Conservation (phyloP, 306 rosid genomes). For the Dalbergia oliveri region DNA sequence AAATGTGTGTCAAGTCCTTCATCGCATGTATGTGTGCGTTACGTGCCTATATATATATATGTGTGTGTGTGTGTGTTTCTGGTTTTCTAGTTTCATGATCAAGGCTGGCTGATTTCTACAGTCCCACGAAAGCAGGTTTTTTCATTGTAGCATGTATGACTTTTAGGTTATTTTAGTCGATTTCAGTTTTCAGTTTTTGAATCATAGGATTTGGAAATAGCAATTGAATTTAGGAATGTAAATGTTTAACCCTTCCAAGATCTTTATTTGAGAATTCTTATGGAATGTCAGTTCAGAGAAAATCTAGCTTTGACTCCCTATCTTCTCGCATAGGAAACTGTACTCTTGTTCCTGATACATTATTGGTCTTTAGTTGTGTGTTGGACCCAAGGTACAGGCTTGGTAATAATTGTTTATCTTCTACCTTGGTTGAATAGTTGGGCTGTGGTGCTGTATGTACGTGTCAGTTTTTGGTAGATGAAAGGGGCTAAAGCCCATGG, state of each 20-base stretch:
- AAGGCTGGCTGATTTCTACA: constrained; percentile 3
- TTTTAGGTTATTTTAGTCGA: not conserved
- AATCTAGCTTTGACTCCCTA: no score
- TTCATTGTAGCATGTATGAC: constrained; percentile 2
- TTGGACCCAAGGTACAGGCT: no score
- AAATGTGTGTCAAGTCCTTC: not conserved
- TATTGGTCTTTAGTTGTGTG: no score
- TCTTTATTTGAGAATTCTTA: constrained; percentile 4
- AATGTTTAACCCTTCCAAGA: constrained; percentile 11
- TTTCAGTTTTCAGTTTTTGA: constrained; percentile 13
- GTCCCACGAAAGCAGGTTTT: constrained; percentile 3
- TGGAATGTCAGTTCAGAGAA: not conserved
- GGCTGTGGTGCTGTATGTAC: no score
- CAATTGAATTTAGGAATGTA: not conserved
- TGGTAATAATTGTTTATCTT: no score
- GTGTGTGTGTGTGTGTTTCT: no score
- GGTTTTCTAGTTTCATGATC: constrained; percentile 21
- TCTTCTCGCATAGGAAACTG: no score
- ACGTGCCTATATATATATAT: not conserved
- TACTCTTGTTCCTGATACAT: no score
- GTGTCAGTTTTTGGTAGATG: no score
- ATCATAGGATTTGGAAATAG: constrained; percentile 1
- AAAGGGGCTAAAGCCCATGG: no score
- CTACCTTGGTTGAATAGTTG: no score
- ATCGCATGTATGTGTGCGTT: not conserved